These are phyloP conservation scores for Cytospora piceicola DNA, from an alignment of 2,329 filamentous ascomycete species.

Conservation along the genomic window DNA sequence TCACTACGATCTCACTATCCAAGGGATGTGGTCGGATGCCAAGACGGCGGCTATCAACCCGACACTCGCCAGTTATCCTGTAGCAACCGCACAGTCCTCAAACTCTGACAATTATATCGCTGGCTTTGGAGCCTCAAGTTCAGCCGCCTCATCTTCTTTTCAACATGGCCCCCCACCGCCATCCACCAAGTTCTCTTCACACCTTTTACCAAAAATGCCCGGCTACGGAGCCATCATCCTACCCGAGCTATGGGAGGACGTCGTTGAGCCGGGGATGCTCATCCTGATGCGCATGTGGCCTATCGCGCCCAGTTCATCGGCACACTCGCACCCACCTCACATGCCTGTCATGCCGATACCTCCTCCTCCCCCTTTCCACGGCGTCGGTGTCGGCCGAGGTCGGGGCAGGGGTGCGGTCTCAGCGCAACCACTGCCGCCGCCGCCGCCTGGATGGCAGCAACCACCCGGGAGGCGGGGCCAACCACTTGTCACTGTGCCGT, in stretches of 20 bases:
- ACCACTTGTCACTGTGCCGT: not conserved
- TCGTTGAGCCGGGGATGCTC: slow-evolving; percentile 31
- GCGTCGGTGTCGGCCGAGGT: not conserved
- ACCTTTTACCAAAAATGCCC: slow-evolving; percentile 1
- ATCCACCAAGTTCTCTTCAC: not conserved
- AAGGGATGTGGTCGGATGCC: slow-evolving; percentile 8
- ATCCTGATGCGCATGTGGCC: slow-evolving; percentile 30
- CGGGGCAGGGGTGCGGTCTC: not conserved
- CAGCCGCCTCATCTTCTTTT: not conserved
- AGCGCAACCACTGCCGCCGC: not conserved
- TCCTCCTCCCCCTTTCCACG: not conserved
- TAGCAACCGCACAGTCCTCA: slow-evolving; percentile 1
- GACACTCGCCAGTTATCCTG: slow-evolving; percentile 25
- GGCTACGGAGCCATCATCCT: slow-evolving; percentile 25
- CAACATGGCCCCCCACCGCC: not conserved
- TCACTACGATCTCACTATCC: slow-evolving; percentile 28
- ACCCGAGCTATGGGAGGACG: slow-evolving; percentile 30
- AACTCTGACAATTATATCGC: not conserved
- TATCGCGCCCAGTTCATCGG: not conserved
- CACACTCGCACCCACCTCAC: not conserved
- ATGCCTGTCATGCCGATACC: not conserved
- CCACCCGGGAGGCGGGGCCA: not conserved
- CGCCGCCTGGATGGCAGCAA: not conserved
- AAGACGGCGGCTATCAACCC: slow-evolving; percentile 24
- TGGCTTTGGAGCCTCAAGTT: not conserved